Base-by-base conservation (phyloP, 179 eudicot genomes). In the Beta corolliflora region DNA sequence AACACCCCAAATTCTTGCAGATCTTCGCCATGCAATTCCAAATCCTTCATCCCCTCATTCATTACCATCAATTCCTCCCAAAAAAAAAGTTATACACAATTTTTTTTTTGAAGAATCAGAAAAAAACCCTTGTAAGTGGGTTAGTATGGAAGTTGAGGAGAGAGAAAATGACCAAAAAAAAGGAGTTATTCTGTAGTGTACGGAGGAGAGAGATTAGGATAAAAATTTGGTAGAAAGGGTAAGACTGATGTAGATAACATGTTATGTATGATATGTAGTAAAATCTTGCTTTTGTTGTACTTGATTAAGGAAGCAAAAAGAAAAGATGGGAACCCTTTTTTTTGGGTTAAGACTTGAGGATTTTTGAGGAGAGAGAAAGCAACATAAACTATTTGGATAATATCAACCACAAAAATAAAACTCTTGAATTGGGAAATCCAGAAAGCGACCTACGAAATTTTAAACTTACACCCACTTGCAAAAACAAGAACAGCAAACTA, bases 341-440 rank as follows among this genome's bases (percentile, higher is more conserved):
- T 74, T 55, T 18, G 2, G 56, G 41, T 23, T 21, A 13, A 45
- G 10, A 25, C n/a, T 2, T 23, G 45, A 67, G 67, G 58, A 21
- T 48, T 44, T 41, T 16, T 29, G 3, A 31, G 4, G 31, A 73
- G 55, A 63, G 29, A 66, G 77, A 74, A 85, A 82, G 84, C 91
- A 89, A 91, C 92, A 90, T 85, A 92, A 89, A 88, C 74, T 86
- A 90, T 89, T 90, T 91, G 98, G 81, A 73, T 52, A 69, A 73
- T 5, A 25, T 64, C 74, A 64, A 77, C 50, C 76, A 77, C 72
- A 75, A 76, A 81, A 31, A 14, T 12, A 66, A 2, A 8, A 11
- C 15, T 10, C 15, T 25, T 5, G 8, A 64, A 36, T 45, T 19
- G 41, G 41, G 41, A 16, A 45, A 8, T 0, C 3, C 6, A 41